These are phyloP conservation scores for Pythium guiyangense DNA, from an alignment of 352 stramenopile species.

Conservation along the genomic window DNA sequence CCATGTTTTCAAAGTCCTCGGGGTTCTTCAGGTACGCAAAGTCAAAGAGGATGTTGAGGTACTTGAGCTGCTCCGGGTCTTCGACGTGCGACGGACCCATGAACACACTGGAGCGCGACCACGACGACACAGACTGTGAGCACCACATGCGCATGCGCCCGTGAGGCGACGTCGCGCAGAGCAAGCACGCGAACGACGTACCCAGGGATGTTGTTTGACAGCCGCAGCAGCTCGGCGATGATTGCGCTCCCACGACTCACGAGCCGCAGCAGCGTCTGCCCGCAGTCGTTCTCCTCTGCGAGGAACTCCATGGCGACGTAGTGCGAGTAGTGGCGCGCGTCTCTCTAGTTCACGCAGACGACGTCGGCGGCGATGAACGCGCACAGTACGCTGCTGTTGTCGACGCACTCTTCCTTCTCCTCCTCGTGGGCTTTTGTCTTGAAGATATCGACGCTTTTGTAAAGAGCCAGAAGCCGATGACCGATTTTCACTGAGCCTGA, in stretches of 20 bases:
- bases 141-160: background rate
- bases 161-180: too few species aligned
- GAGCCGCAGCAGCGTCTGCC: slow-evolving; percentile 91
- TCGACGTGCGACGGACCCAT: slow-evolving; percentile 83
- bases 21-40: slow-evolving; percentile 94
- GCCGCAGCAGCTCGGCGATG: slow-evolving; percentile 89
- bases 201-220: slow-evolving; percentile 90
- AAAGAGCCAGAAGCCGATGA: too few species aligned
- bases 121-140: too few species aligned
- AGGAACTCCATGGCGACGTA: slow-evolving; percentile 86
- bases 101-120: slow-evolving; percentile 51
- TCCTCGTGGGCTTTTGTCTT: too few species aligned
- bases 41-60: slow-evolving; percentile 93
- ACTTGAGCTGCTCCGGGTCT: slow-evolving; percentile 88
- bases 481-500: too few species aligned
- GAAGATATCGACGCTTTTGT: too few species aligned
- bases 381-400: too few species aligned
- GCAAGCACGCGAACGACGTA: slow-evolving; percentile 17
- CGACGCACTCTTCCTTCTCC: too few species aligned
- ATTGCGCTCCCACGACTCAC: slow-evolving; percentile 90
- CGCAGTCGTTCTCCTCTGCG: slow-evolving; percentile 92
- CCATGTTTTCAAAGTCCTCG: slow-evolving; percentile 92
- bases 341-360: too few species aligned
- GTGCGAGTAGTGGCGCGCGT: too few species aligned
- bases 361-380: too few species aligned